Evolutionary conservation across 2,329 filamentous ascomycete genomes (phyloP), one percentile per base, ranked within the genome.

Genomic region (Blastomyces emzantsi): DNA sequence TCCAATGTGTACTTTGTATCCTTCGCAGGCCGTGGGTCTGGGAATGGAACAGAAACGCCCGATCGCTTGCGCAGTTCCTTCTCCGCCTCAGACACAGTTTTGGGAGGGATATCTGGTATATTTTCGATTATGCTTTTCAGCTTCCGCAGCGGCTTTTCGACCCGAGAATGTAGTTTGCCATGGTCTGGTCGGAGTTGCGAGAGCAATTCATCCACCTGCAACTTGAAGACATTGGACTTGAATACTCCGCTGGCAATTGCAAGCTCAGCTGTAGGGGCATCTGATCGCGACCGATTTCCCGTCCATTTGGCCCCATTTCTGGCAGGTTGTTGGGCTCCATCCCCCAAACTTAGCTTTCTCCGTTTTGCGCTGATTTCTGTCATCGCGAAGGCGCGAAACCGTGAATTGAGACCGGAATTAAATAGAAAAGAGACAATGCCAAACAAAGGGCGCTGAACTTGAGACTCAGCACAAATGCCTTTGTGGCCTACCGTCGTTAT

Each of bases 1-100:
- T 87, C 82, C 61, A 97, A 80, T 70, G 91, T 92, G 77, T 96
- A 96, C 61, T 89, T 88, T 41, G 86, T 86, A 73, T 93, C 87
- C 70, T 85, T 85, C 13, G 84, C 80, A 1, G 93, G 92, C 60
- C 82, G 85, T 22, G 92, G 92, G n/a, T 88, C 82, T 19, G 93
- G 91, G 71, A 91, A 97, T 0, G 94, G 94, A 58, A 96, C 83
- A n/a, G 80, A 76, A 64, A 96, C 82, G 59, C 85, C 85, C 71
- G 87, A 81, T 51, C 82, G 81, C 74, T 86, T 88, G 69, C 89
- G 85, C 69, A 86, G 71, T 28, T 90, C 83, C 65, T 83, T 84
- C 71, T 87, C 80, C 0, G 90, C 91, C 69, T 94, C 86, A 43
- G 77, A 69, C 61, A 94, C 79, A 41, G 78, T 70, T 58, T 82